Conservation (phyloP, 2,329 filamentous ascomycete species). For the Penicillium sp. region DNA sequence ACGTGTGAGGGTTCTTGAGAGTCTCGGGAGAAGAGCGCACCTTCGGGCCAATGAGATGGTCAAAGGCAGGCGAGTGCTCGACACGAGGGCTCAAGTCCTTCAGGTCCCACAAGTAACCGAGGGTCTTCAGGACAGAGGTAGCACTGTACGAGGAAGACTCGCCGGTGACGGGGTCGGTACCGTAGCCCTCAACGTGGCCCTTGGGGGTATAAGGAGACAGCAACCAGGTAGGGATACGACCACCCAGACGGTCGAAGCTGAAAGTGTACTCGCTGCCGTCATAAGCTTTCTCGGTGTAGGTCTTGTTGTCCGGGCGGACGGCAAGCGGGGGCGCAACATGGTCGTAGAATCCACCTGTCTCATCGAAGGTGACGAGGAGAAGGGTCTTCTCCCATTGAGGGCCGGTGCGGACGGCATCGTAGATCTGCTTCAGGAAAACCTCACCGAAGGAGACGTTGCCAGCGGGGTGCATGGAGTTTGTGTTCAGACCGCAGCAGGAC, state of each 20-base stretch:
- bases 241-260: conserved; percentile 26
- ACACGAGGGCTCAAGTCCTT: conserved; percentile 29
- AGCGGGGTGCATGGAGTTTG: conserved; percentile 27
- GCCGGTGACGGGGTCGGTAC: conserved; percentile 25
- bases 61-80: conserved; percentile 28
- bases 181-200: conserved; percentile 28
- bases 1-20: conserved; percentile 22
- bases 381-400: conserved; percentile 37
- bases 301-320: conserved; percentile 32
- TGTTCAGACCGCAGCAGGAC: conserved; percentile 34
- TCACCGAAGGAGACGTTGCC: conserved; percentile 36
- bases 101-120: conserved; percentile 31
- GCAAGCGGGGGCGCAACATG: conserved; percentile 34
- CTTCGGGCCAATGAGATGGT: conserved; percentile 25
- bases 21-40: conserved; percentile 8
- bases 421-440: conserved; percentile 36
- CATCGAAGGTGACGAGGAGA: conserved; percentile 35
- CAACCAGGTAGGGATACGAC: conserved; percentile 30
- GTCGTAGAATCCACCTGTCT: conserved; percentile 38
- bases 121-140: conserved; percentile 31
- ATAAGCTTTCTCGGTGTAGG: conserved; percentile 31
- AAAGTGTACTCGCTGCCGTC: conserved; percentile 27
- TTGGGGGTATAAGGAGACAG: conserved; percentile 26
- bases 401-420: conserved; percentile 33
- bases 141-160: conserved; percentile 24